Conservation (phyloP, 306 rosid genomes). For the Gastrolobium bilobum region DNA sequence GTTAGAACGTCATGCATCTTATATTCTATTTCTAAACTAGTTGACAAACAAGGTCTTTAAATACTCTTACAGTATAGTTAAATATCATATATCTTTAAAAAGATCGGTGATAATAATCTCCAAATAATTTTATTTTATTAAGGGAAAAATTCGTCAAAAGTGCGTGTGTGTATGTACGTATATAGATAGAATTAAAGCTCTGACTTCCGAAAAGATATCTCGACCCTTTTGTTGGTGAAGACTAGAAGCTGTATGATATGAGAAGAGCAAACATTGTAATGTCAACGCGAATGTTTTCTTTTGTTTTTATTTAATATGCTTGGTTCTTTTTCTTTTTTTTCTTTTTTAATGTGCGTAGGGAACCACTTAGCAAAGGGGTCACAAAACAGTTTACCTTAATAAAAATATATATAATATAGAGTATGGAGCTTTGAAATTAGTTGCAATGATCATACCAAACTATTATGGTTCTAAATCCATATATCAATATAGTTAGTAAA, state of each 20-base stretch:
- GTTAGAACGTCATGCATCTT: conserved; percentile 12
- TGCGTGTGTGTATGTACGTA: no score
- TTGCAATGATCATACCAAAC: background rate
- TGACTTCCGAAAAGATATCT: background rate
- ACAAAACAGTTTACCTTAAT: background rate
- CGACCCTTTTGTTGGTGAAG: background rate
- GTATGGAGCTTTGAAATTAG: background rate
- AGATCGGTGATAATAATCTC: background rate
- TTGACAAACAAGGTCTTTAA: conserved; percentile 26
- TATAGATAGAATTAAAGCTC: background rate
- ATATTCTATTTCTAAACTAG: background rate
- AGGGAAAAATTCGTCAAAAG: background rate
- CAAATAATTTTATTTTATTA: background rate
- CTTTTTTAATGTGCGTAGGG: background rate
- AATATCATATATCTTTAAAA: conserved; percentile 6
- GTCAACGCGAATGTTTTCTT: background rate
- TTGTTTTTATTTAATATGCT: no score
- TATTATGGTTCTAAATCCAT: background rate
- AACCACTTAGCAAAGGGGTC: background rate
- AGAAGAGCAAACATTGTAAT: background rate
- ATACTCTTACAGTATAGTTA: background rate
- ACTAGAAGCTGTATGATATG: background rate
- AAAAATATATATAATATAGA: background rate
- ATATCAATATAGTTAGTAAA: background rate
- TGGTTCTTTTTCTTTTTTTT: background rate